phyloP scores from a whole-genome alignment of 176 grass and related monocot species.

The Aegilops sharonensis region DNA sequence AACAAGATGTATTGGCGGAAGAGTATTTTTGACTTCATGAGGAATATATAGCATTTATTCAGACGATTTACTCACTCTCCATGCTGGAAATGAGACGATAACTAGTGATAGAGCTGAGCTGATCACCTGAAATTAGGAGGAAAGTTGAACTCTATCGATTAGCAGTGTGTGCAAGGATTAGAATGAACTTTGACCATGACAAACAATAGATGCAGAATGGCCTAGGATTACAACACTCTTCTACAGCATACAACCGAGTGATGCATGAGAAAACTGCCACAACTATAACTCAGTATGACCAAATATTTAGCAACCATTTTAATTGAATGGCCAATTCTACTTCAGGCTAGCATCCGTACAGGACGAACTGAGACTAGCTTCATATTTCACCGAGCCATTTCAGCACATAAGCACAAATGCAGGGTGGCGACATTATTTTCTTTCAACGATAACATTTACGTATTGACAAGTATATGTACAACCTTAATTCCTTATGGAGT shows the following conservation, averaged over 20 bases:
- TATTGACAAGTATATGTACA: not conserved
- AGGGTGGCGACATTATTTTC: not conserved
- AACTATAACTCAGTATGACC: not conserved
- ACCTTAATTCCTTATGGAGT: not conserved
- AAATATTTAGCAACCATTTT: not conserved
- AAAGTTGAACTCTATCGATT: not conserved
- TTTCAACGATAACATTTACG: not conserved
- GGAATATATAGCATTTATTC: not conserved
- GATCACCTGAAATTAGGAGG: slow-evolving; percentile 30
- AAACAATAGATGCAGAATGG: not conserved
- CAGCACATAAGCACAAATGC: not conserved
- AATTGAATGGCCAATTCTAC: too few species aligned
- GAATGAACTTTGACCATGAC: not conserved
- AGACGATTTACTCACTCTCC: slow-evolving; percentile 32
- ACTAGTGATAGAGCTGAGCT: slow-evolving; percentile 38
- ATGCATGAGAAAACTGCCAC: not conserved
- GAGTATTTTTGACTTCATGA: not conserved
- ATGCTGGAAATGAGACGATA: slow-evolving; percentile 37
- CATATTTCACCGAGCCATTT: not conserved
- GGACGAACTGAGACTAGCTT: not conserved
- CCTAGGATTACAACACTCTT: not conserved
- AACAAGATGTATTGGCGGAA: not conserved
- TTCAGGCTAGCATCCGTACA: not conserved
- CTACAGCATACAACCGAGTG: not conserved
- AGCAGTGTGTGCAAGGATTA: not conserved